phyloP scores from a whole-genome alignment of 2,329 filamentous ascomycete species.

The Verruconis gallopava region DNA sequence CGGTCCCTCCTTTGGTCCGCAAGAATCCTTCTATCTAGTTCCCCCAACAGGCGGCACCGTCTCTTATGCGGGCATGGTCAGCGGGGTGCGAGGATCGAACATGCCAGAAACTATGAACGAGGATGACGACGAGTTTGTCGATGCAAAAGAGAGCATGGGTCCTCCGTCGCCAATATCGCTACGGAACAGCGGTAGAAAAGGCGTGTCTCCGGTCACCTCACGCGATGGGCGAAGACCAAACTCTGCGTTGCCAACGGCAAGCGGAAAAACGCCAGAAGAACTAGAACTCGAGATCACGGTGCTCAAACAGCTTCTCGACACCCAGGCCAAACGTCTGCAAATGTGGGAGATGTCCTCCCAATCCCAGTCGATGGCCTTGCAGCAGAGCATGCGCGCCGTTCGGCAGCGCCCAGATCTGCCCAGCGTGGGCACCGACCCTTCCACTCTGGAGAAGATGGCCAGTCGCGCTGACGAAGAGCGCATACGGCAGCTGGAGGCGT shows the following conservation, averaged over 20 bases:
- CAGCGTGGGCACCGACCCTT: conserved; percentile 1
- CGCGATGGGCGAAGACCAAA: conserved; percentile 10
- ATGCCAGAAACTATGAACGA: conserved; percentile 25
- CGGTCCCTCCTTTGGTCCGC: conserved; percentile 39
- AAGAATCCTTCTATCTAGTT: conserved; percentile 82
- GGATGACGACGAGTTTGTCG: conserved; percentile 67
- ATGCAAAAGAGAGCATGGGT: conserved; percentile 56
- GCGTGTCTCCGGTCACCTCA: conserved; percentile 19
- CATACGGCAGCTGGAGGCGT: conserved; percentile 27
- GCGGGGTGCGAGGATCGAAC: conserved; percentile 25
- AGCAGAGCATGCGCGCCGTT: conserved; percentile 23
- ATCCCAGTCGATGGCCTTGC: conserved; percentile 70
- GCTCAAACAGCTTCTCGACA: conserved; percentile 74
- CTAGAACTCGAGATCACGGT: conserved; percentile 78
- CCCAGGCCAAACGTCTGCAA: conserved; percentile 73
- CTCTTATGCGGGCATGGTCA: conserved; percentile 80
- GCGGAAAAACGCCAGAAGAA: conserved; percentile 66
- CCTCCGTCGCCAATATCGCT: conserved; percentile 33
- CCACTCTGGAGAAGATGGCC: conserved; percentile 2
- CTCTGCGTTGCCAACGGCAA: conserved; percentile 24
- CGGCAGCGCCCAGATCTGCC: conserved; percentile 6
- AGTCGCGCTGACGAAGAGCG: background rate
- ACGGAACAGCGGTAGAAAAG: conserved; percentile 24
- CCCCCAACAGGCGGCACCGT: conserved; percentile 83
- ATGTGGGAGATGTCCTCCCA: conserved; percentile 90